Percentiles rank a stretch among this genome's conserved stretches.
phyloP scores from a whole-genome alignment of 805 yeast genomes.

The Pichia californica region DNA sequence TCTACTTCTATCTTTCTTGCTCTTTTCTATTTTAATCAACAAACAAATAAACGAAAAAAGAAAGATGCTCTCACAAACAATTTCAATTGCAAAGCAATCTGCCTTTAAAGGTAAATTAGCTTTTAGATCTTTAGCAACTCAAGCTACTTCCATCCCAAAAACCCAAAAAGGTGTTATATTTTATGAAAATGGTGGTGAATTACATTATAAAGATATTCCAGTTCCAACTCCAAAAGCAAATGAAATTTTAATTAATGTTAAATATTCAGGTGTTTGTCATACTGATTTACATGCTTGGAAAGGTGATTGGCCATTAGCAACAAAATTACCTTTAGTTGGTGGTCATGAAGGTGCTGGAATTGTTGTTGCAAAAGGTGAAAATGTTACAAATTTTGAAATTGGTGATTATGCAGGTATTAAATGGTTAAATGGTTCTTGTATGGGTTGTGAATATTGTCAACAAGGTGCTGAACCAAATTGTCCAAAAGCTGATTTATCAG shows the following conservation, averaged over 20 bases:
- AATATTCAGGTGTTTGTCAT: conserved; percentile 90
- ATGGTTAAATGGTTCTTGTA: conserved; percentile 77
- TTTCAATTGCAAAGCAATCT: no score
- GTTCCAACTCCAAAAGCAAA: conserved; percentile 75
- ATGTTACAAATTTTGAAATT: conserved; percentile 62
- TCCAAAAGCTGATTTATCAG: conserved; percentile 64
- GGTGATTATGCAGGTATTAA: conserved; percentile 83
- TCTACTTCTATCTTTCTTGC: no score
- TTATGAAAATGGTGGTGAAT: conserved; percentile 57
- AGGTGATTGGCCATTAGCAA: conserved; percentile 85
- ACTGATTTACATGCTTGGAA: conserved; percentile 92
- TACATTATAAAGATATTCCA: conserved; percentile 65
- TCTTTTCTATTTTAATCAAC: no score
- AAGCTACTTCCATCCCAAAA: conserved; percentile 40
- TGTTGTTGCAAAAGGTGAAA: conserved; percentile 69
- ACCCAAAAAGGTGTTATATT: conserved; percentile 69
- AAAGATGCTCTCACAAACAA: no score
- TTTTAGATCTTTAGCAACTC: conserved; percentile 11
- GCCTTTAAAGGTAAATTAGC: no score
- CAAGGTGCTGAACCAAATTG: conserved; percentile 66
- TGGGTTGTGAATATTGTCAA: conserved; percentile 70
- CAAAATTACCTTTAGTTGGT: conserved; percentile 73
- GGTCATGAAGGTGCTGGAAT: conserved; percentile 91
- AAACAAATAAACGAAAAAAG: no score
- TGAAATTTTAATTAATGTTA: conserved; percentile 74